Percentiles rank a stretch among this genome's conserved stretches.
These are phyloP conservation scores for Dendrothele bispora DNA, from an alignment of 768 basidiomycete genomes.

Conservation along the genomic window DNA sequence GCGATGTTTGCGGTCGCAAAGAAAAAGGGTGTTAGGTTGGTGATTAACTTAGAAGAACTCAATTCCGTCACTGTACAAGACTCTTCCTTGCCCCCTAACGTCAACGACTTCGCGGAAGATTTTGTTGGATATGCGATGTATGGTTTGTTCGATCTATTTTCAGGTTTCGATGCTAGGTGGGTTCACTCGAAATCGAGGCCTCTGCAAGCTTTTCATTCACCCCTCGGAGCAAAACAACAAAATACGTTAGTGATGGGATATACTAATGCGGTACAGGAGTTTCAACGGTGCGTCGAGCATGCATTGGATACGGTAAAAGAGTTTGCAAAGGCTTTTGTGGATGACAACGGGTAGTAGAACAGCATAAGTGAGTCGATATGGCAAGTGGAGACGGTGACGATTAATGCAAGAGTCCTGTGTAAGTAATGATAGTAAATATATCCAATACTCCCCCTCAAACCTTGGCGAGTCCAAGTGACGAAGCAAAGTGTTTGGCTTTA, in stretches of 20 bases:
- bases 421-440: too few relatives aligned
- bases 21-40: constrained; percentile 25
- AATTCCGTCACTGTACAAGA: constrained; percentile 30
- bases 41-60: constrained; percentile 30
- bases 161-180: constrained; percentile 29
- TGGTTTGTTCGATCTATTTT: constrained; percentile 25
- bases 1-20: constrained; percentile 23
- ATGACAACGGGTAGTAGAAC: constrained; percentile 19
- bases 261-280: constrained; percentile 33
- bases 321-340: constrained; percentile 16
- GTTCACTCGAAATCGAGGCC: constrained; percentile 25
- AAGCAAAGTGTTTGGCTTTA: too few relatives aligned
- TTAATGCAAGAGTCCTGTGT: too few relatives aligned
- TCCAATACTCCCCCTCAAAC: too few relatives aligned
- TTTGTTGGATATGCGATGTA: constrained; percentile 21
- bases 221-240: constrained; percentile 18
- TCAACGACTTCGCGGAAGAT: constrained; percentile 24
- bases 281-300: constrained; percentile 23
- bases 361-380: too few relatives aligned
- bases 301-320: constrained; percentile 8
- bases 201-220: constrained; percentile 30
- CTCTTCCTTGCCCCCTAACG: constrained; percentile 19
- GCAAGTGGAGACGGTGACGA: too few relatives aligned
- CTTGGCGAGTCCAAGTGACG: too few relatives aligned
- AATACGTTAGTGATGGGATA: constrained; percentile 28